These are phyloP conservation scores for Apodospora peruviana DNA, from an alignment of 495 filamentous ascomycete genomes.

Conservation along the genomic window DNA sequence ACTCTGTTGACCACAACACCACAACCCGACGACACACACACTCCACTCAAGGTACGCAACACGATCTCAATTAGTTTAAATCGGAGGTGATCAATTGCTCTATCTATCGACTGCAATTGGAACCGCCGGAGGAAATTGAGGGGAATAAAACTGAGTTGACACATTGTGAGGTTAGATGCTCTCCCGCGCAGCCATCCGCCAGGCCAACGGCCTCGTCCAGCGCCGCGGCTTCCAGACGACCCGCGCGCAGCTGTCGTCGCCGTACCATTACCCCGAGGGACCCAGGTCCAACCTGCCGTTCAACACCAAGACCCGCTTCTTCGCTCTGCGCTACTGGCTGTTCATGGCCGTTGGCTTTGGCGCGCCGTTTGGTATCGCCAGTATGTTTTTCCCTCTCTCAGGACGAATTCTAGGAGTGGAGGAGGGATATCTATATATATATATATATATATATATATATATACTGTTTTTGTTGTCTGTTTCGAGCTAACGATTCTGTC, in stretches of 20 bases:
- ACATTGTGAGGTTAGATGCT: slow-evolving; percentile 61
- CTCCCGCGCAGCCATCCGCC: slow-evolving; percentile 69
- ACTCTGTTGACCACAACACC: too few relatives aligned
- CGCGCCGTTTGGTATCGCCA: slow-evolving; percentile 73
- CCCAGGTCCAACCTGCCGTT: slow-evolving; percentile 92
- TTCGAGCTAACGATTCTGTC: neutral
- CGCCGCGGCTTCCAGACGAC: slow-evolving; percentile 94
- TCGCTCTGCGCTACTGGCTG: slow-evolving; percentile 74
- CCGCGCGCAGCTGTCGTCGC: slow-evolving; percentile 75
- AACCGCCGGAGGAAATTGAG: neutral
- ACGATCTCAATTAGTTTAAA: neutral
- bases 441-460: too few relatives aligned
- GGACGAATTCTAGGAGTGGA: too few relatives aligned
- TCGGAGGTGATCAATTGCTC: too few relatives aligned
- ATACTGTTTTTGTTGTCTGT: too few relatives aligned
- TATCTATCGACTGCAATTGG: slow-evolving; percentile 5
- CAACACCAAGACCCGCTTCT: slow-evolving; percentile 84
- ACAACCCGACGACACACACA: neutral
- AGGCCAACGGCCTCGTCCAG: slow-evolving; percentile 63
- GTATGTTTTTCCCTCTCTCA: slow-evolving; percentile 59
- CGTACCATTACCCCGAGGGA: slow-evolving; percentile 97
- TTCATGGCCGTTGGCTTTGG: slow-evolving; percentile 76
- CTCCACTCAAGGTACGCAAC: slow-evolving; percentile 17
- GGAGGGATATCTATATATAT: too few relatives aligned
- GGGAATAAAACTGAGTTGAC: neutral